These are phyloP conservation scores for Phytopythium chamaehyphon DNA, from an alignment of 352 stramenopile genomes.

Conservation along the genomic window DNA sequence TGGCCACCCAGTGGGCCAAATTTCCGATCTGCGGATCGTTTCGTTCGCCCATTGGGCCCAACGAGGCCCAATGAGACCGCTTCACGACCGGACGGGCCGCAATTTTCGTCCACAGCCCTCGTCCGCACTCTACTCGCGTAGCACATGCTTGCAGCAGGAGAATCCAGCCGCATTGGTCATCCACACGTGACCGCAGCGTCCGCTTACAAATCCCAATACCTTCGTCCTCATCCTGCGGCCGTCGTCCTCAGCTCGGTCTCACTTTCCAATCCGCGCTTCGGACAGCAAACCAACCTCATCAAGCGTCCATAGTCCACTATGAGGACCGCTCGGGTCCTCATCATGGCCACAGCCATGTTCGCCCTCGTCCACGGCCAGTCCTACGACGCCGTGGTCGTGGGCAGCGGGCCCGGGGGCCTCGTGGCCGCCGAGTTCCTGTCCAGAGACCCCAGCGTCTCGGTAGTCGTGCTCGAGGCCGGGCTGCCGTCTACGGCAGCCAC, in stretches of 20 bases:
- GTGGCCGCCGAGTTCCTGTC: conserved; percentile 57
- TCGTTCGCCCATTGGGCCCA: too few species aligned
- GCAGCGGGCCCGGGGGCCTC: conserved; percentile 50
- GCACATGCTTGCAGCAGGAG: too few species aligned
- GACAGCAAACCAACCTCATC: conserved; percentile 3
- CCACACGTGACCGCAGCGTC: too few species aligned
- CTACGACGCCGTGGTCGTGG: conserved; percentile 57
- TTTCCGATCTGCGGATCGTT: too few species aligned
- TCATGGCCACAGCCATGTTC: not conserved
- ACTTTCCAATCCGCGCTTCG: not conserved
- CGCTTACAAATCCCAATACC: too few species aligned
- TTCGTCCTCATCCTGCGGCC: not conserved
- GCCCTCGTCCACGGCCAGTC: conserved; percentile 13
- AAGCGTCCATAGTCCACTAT: not conserved
- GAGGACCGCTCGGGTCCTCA: not conserved
- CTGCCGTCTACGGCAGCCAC: conserved; percentile 33
- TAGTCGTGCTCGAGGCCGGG: conserved; percentile 61
- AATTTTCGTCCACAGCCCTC: too few species aligned
- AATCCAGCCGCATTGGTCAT: too few species aligned
- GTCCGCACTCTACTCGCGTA: too few species aligned
- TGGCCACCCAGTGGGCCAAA: too few species aligned
- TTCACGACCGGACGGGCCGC: too few species aligned
- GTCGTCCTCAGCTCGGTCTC: not conserved
- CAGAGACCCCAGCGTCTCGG: conserved; percentile 36
- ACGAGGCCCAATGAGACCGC: too few species aligned